phyloP scores from a whole-genome alignment of 768 basidiomycete species.

The Mycena alexandri region DNA sequence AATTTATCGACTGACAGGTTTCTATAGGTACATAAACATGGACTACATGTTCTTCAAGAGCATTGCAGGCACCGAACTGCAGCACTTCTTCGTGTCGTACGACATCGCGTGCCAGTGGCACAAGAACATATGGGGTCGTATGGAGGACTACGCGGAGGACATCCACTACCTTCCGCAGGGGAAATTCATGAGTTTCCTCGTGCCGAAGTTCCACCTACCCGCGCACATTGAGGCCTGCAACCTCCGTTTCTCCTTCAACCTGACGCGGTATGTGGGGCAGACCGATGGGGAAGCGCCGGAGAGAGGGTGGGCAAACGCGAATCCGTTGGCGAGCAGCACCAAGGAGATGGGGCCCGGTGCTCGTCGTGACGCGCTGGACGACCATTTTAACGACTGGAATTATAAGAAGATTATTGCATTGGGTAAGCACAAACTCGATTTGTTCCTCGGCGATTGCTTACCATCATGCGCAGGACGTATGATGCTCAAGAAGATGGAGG shows the following conservation, averaged over 20 bases:
- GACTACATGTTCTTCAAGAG: slow-evolving; percentile 40
- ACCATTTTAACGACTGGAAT: no score
- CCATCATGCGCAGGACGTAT: no score
- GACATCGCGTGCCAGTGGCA: slow-evolving; percentile 43
- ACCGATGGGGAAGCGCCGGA: slow-evolving; percentile 50
- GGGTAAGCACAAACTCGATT: background rate
- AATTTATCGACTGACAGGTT: no score
- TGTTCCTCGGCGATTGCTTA: background rate
- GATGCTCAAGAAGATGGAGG: no score
- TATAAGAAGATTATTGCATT: slow-evolving; percentile 16
- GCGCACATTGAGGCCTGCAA: slow-evolving; percentile 45
- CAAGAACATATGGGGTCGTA: slow-evolving; percentile 35
- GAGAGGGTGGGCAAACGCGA: slow-evolving; percentile 48
- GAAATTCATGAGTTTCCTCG: slow-evolving; percentile 19
- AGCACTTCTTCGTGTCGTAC: slow-evolving; percentile 39
- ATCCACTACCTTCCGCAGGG: slow-evolving; percentile 25
- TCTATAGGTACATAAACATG: slow-evolving; percentile 28
- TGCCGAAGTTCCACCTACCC: slow-evolving; percentile 50
- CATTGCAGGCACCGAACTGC: slow-evolving; percentile 23
- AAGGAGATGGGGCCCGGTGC: slow-evolving; percentile 49
- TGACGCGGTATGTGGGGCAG: slow-evolving; percentile 36
- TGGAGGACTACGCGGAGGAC: slow-evolving; percentile 40
- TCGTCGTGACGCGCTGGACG: slow-evolving; percentile 7
- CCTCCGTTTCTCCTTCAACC: slow-evolving; percentile 46
- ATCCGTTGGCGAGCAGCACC: slow-evolving; percentile 48